Evolutionary conservation across 129 eudicot genomes (phyloP).

Genomic region (Flaveria linearis): DNA sequence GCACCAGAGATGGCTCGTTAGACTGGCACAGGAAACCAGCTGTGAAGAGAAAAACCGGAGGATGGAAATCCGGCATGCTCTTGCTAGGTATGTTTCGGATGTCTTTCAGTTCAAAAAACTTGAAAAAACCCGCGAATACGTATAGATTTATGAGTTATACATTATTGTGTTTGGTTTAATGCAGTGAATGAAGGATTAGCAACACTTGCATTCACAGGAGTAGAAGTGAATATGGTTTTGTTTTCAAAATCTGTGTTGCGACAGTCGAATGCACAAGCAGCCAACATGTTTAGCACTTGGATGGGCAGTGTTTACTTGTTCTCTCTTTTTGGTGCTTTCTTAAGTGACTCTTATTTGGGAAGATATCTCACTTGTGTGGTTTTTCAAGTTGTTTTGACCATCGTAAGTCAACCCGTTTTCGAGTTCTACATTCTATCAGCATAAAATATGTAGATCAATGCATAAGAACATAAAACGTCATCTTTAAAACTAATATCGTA

Average conservation of each 20-base stretch:
- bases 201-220: slow-evolving; percentile 77
- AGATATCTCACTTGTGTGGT: slow-evolving; percentile 76
- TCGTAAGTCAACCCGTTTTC: slow-evolving; percentile 52
- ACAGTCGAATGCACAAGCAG: slow-evolving; percentile 75
- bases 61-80: slow-evolving; percentile 72
- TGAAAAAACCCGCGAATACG: neutral
- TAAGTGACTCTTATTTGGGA: slow-evolving; percentile 80
- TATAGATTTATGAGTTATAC: neutral
- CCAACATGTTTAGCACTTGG: slow-evolving; percentile 72
- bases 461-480: no score
- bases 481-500: no score
- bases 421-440: neutral
- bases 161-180: slow-evolving; percentile 5
- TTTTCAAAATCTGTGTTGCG: slow-evolving; percentile 66
- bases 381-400: slow-evolving; percentile 57
- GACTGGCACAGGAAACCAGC: slow-evolving; percentile 61
- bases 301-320: slow-evolving; percentile 73
- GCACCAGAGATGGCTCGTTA: slow-evolving; percentile 57
- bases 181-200: slow-evolving; percentile 74
- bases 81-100: slow-evolving; percentile 50
- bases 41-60: slow-evolving; percentile 54
- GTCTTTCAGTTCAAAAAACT: neutral
- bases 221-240: slow-evolving; percentile 78
- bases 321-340: slow-evolving; percentile 71
- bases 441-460: no score